Evolutionary conservation across 768 basidiomycete genomes (phyloP), one percentile per base, ranked within the genome.

Genomic region (Lentinula detonsa): DNA sequence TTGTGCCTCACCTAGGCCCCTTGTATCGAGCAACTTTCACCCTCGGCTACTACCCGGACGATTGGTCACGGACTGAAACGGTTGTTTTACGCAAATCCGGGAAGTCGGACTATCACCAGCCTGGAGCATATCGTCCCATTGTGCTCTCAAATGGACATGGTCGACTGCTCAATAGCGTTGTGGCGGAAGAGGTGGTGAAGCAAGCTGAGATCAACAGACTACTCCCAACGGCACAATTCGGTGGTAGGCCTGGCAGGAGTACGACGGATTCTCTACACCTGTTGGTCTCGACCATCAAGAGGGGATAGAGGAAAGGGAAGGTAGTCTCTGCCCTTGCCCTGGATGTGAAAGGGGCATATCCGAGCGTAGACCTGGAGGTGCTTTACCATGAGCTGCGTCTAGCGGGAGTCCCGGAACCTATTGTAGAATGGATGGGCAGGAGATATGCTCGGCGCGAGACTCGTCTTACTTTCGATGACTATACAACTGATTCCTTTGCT

Each of bases 231-330:
- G 67, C 42, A n/a, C 73, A 74, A 28, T 73, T 71, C 43, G 69
- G 73, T 11, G 70, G 69, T n/a, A n/a, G 70, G 34, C 70, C 71
- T 7, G 72, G 72, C 6, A 21, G 21, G 21, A 53, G 64, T 21
- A 71, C 72, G 11, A 69, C 68, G 1, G 72, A 74, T 63, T 61
- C 69, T 15, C 28, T 74, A 2, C 70, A 74, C 49, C 37, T 66
- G 15, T 48, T 72, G 0, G 62, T 65, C 16, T 53, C 62, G 4
- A 64, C 31, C 11, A 63, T 71, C 37, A 67, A 66, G 45, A 58
- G 67, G 15, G 63, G 65, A 16, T 72, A 69, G 71, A 43, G 65
- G 11, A 48, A 57, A 33, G 56, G 62, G 0, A 57, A 69, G 40
- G 71, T 70, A 0, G 72, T 65, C 2, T 63, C 67, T 1, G 63